Evolutionary conservation across 1,284 basidiomycete genomes (phyloP), one percentile per base, ranked within the genome.

Genomic region (Microbotryum scabiosae): DNA sequence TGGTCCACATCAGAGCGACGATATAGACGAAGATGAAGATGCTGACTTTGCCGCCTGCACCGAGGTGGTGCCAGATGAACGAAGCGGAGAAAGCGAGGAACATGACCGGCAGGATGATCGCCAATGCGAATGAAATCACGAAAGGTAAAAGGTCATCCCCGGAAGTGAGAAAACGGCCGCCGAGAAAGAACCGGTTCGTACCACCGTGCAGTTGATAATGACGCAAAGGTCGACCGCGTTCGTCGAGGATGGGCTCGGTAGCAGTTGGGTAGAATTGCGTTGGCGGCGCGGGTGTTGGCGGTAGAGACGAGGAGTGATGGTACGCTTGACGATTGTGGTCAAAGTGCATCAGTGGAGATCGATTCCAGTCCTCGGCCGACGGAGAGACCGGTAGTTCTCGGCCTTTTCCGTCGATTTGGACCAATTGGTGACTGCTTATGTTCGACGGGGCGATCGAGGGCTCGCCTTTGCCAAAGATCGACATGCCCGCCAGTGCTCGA

Each of bases 71-170:
- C 84, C 86, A 69, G 2, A 93, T 82, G 87, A 87, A 96, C 9
- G 85, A 75, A 0, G 85, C 88, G 2, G 85, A 76, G 62, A 94
- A 71, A 79, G 18, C 80, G 80, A 51, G 90, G 73, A 48, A 87
- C 16, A 63, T n/a, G 6, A 23, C 62, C 1, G 70, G 67, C 18
- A 70, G n/a, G 5, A 60, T 14, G 48, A 69, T 10, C 1, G 66
- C 76, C 21, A 92, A 60, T 5, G 76, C 72, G 55, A 90, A 75
- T 4, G 82, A 83, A 0, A 79, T 79, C 8, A 88, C 71, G 69
- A 93, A 88, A 5, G 89, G 87, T 78, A 82, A 83, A 0, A 85
- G 84, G 25, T 82, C 81, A 75, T 94, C 91, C 5, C 88, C 88
- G n/a, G 90, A 90, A 0, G 86, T 87, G 67, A 94, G 76, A 16